Evolutionary conservation across 352 stramenopile species (phyloP), one percentile per base, ranked within the genome.

Genomic region (Saprolegnia parasitica): DNA sequence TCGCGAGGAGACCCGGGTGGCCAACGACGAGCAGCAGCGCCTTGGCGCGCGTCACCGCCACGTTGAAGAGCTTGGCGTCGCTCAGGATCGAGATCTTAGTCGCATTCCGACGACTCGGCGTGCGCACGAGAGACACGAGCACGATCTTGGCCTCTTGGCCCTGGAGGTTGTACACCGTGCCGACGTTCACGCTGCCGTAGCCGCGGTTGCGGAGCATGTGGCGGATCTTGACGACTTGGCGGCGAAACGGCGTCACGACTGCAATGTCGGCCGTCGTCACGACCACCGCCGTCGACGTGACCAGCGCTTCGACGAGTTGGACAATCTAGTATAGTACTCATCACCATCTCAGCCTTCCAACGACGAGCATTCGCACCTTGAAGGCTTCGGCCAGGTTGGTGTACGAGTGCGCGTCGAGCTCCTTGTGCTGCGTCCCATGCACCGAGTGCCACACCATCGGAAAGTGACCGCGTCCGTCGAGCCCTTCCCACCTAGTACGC

Each of bases 101-200:
- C 26, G 68, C 72, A 20, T 23, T 29, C 24, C 47, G n/a, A 29
- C n/a, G n/a, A 5, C n/a, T 55, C n/a, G 40, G 40, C 24, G 64
- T 62, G 56, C 26, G 52, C 16, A 70, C 67, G 20, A 82, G 90
- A 26, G 81, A 89, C 55, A 94, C 73, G 64, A 94, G 88, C 64
- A 89, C 84, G 10, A 81, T 65, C 56, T 80, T 80, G 18, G 75
- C 72, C 65, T 94, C 86, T 58, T 81, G 78, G 42, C 86, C 86
- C 74, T 94, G 86, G 72, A 94, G 90, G 54, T 84, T 80, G 54
- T 94, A 81, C 21, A 91, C 80, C 47, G 70, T 78, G 15, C 73
- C 74, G 18, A 79, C 67, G 45, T 67, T 56, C 13, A 78, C 67
- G 9, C 13, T 46, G 37, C 50, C 50, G 29, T 40, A 26, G 26